Percentiles rank a stretch among this genome's conserved stretches.
phyloP scores from a whole-genome alignment of 148 eudicot genomes.

The Rhododendron kiyosumense region DNA sequence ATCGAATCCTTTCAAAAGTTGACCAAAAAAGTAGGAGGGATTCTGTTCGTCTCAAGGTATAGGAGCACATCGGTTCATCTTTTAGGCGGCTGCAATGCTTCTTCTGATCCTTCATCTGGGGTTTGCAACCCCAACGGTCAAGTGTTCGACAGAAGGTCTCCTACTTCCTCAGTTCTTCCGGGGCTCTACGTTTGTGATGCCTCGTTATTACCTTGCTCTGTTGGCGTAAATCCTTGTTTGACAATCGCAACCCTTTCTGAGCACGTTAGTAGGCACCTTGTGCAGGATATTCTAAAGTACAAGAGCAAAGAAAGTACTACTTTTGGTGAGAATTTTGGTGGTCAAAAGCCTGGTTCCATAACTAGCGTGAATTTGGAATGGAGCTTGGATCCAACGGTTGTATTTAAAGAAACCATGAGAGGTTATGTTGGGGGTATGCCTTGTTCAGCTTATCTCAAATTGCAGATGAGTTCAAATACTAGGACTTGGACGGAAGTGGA shows the following conservation, averaged over 20 bases:
- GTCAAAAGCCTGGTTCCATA: neutral
- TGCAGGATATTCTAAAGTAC: constrained; percentile 16
- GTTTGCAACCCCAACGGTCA: constrained; percentile 34
- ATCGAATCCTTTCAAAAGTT: constrained; percentile 26
- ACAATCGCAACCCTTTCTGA: constrained; percentile 30
- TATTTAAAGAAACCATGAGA: constrained; percentile 27
- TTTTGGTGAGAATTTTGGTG: neutral
- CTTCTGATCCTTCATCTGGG: constrained; percentile 25
- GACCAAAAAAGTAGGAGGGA: constrained; percentile 32
- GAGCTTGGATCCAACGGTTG: neutral
- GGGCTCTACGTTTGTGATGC: constrained; percentile 40
- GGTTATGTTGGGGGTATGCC: constrained; percentile 36
- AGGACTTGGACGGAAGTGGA: constrained; percentile 1
- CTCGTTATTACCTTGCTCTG: constrained; percentile 33
- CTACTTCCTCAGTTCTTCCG: constrained; percentile 10
- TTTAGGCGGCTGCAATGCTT: constrained; percentile 37
- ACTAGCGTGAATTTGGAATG: neutral
- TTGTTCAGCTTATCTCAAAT: constrained; percentile 27
- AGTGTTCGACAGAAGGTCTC: constrained; percentile 21
- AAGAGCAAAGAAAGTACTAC: constrained; percentile 2
- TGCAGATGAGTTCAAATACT: constrained; percentile 10
- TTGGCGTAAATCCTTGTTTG: constrained; percentile 32
- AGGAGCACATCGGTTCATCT: constrained; percentile 38
- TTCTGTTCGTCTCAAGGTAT: constrained; percentile 25
- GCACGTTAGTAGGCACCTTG: constrained; percentile 27